Evolutionary conservation across 2,329 filamentous ascomycete species (phyloP), one percentile per base, ranked within the genome.

Genomic region (Neonectria ditissima): DNA sequence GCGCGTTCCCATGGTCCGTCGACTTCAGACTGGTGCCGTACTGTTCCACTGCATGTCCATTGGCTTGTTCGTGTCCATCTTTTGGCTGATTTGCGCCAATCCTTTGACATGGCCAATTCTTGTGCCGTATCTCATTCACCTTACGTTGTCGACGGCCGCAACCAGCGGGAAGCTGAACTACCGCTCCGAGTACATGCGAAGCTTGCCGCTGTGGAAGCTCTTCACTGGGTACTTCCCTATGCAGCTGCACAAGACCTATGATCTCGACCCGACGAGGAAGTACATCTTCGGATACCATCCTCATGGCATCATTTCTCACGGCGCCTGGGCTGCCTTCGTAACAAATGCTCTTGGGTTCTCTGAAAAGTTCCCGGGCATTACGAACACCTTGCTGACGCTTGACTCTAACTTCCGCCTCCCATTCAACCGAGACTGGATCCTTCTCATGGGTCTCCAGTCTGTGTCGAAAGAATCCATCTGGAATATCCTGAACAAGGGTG

Each of bases 201-300:
- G 86, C 13, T 86, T 91, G 52, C 88, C 87, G 30, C 81, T 97
- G 47, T 99, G 95, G 95, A 92, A 87, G 39, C 87, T 97, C 48
- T 98, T 97, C 76, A 94, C 92, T 26, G 92, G 89, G 16, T 99
- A 98, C 82, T 99, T 97, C 75, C 96, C 96, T 4, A 93, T 94
- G 51, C 87, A 87, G 60, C 85, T 99, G 41, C 94, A 98, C 81
- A 93, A 96, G 69, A 96, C 93, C 4, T 87, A 91, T 69, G 86
- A 91, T 60, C 87, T 99, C 7, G 87, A 92, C 22, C 87, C 93
- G 0, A 93, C 91, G 1, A 86, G 94, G 66, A 97, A 97, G 79
- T 99, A 98, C 81, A 94, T 99, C 67, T 94, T 99, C 73, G 95
- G 95, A 47, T 98, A 98, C 78, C 96, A 98, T 74, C 96, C 96